These are phyloP conservation scores for Purpureocillium takamizusanense DNA, from an alignment of 2,329 filamentous ascomycete genomes.

Conservation along the genomic window DNA sequence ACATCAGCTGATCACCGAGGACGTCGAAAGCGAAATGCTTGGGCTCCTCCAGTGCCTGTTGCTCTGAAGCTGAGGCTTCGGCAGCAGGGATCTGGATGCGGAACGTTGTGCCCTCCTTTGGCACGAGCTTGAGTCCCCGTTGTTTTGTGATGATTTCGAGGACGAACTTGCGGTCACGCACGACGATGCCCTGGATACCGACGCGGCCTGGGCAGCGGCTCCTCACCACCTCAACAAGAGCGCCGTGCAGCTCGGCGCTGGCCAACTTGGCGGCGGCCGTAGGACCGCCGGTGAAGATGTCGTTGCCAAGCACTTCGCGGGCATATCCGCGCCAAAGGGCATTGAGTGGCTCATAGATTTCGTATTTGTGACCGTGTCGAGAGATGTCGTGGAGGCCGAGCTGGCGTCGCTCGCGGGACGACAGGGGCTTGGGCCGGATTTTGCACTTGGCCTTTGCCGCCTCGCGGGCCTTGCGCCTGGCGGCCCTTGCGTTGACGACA, in stretches of 20 bases:
- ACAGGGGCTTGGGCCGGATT: conserved; percentile 58
- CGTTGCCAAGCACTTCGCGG: conserved; percentile 64
- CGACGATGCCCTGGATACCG: conserved; percentile 75
- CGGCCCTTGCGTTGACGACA: conserved; percentile 45
- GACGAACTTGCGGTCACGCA: conserved; percentile 78
- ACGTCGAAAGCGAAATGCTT: conserved; percentile 66
- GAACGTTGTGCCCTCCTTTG: conserved; percentile 87
- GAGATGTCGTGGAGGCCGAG: conserved; percentile 69
- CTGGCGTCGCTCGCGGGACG: conserved; percentile 66
- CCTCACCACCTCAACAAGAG: conserved; percentile 70
- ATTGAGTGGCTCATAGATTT: conserved; percentile 69
- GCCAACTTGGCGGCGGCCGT: conserved; percentile 64
- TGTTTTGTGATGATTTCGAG: conserved; percentile 73
- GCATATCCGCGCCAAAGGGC: conserved; percentile 78
- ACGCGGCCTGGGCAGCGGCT: conserved; percentile 76
- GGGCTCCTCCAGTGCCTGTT: conserved; percentile 10
- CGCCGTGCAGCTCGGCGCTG: conserved; percentile 87
- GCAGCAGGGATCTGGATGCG: conserved; percentile 55
- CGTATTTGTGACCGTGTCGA: conserved; percentile 51
- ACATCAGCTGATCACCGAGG: conserved; percentile 78
- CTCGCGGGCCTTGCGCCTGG: conserved; percentile 39
- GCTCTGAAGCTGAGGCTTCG: conserved; percentile 1
- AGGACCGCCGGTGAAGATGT: conserved; percentile 45
- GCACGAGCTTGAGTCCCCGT: conserved; percentile 66
- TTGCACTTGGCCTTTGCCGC: conserved; percentile 37